Base-by-base conservation (phyloP, 2,329 filamentous ascomycete genomes). In the Epichloe elymi region DNA sequence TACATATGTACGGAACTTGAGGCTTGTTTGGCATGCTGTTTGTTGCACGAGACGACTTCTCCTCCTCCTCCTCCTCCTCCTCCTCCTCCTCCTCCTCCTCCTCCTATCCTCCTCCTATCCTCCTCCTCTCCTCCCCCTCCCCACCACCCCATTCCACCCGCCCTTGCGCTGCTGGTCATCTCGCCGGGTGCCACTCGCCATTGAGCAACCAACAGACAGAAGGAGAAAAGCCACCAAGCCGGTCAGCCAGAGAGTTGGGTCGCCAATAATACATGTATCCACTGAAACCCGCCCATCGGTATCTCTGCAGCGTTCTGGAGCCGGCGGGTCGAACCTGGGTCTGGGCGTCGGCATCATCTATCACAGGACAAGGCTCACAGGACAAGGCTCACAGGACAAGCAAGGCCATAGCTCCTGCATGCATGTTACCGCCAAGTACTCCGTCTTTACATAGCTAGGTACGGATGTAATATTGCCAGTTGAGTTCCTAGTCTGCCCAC, bases 271-370 rank as follows among this genome's bases (percentile, higher is more conserved):
- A 26, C 23, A 26, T 26, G 23, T 26, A 48, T 33, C 46, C 50
- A 52, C 46, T 30, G 20, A 33, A 52, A 39, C 50, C 50, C 46
- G 46, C 46, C 41, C 35, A n/a, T 48, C 39, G 50, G 35, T 40
- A 43, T 45, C 46, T 46, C 39, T 45, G 44, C 46, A 42, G 19
- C 33, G 23, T 19, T 46, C 42, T 46, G n/a, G 10, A 41, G 50
- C 39, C 39, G 40, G 40, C n/a, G 19, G 46, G 38, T 46, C 14
- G 17, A 46, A 7, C 36, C 44, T 12, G 17, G 30, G 33, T 19
- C n/a, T 11, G 41, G 41, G 10, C 15, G 23, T 44, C 23, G 19
- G 2, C 23, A 26, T 44, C 41, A 19, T 41, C 30, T 26, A 3
- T 26, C 10, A 10, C 23, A 23, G 23, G 36, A 37, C 15, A 37